A percentile compares a stretch with the other conserved stretches of the same genome.
These are phyloP conservation scores for Helenozyma baotianmanensis DNA, from an alignment of 805 yeast species.

Conservation along the genomic window DNA sequence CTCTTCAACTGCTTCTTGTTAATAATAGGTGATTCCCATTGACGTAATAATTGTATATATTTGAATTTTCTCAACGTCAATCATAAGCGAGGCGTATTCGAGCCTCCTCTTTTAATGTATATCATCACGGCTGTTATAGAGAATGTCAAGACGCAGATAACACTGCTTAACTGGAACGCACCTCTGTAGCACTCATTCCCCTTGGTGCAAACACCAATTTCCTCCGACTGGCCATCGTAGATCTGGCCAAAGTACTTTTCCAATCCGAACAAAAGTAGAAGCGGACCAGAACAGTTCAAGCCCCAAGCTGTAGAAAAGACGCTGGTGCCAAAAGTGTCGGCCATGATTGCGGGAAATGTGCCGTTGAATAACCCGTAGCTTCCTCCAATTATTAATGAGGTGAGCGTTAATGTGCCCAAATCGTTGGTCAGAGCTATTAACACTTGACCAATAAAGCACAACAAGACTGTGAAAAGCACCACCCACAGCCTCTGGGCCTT, in stretches of 20 bases:
- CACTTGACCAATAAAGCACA: conserved; percentile 35
- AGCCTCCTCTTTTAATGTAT: conserved; percentile 19
- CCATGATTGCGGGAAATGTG: conserved; percentile 69
- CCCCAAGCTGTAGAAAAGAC: conserved; percentile 78
- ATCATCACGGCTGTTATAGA: conserved; percentile 21
- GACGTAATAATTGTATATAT: neutral
- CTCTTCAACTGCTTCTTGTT: no score
- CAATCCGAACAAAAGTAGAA: conserved; percentile 48
- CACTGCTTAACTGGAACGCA: conserved; percentile 31
- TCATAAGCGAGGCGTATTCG: neutral
- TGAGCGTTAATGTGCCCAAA: conserved; percentile 19
- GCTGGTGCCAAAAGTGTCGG: conserved; percentile 65
- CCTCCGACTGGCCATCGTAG: conserved; percentile 43
- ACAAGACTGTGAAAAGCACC: conserved; percentile 39
- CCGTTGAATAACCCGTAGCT: conserved; percentile 73
- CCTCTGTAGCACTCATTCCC: conserved; percentile 37
- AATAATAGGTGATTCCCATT: neutral
- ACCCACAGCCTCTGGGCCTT: conserved; percentile 66
- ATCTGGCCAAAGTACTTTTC: conserved; percentile 53
- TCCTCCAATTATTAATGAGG: conserved; percentile 56
- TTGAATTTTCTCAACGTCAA: neutral
- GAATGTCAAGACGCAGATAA: conserved; percentile 24
- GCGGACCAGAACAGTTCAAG: conserved; percentile 65
- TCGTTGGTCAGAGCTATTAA: conserved; percentile 24
- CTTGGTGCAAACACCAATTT: conserved; percentile 34